phyloP scores from a whole-genome alignment of 106 monocot genomes.

The Dioscorea zingiberensis region DNA sequence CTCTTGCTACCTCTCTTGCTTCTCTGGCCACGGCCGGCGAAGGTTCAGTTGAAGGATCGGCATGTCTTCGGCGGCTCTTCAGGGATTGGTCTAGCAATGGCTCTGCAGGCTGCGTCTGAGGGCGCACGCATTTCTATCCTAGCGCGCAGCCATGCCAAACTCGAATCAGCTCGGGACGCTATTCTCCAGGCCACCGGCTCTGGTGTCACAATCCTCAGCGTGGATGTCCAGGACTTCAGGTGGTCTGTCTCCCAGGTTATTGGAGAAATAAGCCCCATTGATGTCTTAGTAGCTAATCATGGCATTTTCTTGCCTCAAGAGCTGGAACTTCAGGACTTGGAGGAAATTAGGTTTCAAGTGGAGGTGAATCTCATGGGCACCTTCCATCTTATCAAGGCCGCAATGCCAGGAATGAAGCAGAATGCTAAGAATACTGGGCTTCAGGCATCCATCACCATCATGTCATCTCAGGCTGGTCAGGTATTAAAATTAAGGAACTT shows the following conservation, averaged over 20 bases:
- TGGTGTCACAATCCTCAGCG: slow-evolving; percentile 32
- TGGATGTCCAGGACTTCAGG: slow-evolving; percentile 51
- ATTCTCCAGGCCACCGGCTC: slow-evolving; percentile 55
- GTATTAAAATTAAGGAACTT: no score
- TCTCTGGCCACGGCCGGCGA: slow-evolving; percentile 31
- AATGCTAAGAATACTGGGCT: slow-evolving; percentile 18
- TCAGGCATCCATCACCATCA: slow-evolving; percentile 59
- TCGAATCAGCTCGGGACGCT: slow-evolving; percentile 40
- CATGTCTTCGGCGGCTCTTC: slow-evolving; percentile 77
- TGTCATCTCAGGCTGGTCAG: slow-evolving; percentile 80
- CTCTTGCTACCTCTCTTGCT: slow-evolving; percentile 31
- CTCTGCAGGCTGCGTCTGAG: slow-evolving; percentile 28
- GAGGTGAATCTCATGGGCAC: slow-evolving; percentile 83
- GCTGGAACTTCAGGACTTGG: slow-evolving; percentile 49
- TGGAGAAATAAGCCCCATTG: slow-evolving; percentile 48
- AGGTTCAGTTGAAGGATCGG: slow-evolving; percentile 57
- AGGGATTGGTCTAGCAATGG: slow-evolving; percentile 70
- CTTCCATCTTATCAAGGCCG: slow-evolving; percentile 67
- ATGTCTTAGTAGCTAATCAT: slow-evolving; percentile 64
- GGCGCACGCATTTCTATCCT: slow-evolving; percentile 77
- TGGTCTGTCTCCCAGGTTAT: slow-evolving; percentile 44
- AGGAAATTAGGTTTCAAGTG: slow-evolving; percentile 53
- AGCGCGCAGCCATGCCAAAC: slow-evolving; percentile 33
- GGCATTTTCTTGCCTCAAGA: slow-evolving; percentile 57
- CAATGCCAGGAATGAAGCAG: slow-evolving; percentile 59